A percentile compares a stretch with the other conserved stretches of the same genome.
Evolutionary conservation across 1,139 yeast species (phyloP).

Genomic region (Meyerozyma sp.): DNA sequence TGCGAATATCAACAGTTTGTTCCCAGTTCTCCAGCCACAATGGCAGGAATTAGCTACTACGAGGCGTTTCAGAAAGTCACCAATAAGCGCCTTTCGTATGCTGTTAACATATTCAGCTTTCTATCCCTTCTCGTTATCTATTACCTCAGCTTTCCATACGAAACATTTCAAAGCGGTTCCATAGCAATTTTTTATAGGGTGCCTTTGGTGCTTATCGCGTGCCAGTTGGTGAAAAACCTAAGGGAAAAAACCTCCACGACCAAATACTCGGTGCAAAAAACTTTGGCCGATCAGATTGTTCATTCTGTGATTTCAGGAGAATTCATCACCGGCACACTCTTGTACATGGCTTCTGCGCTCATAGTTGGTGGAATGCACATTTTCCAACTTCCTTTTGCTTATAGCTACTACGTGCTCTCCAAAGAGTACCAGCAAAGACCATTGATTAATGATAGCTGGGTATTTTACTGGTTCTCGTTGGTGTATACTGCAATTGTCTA

Average conservation of each 20-base stretch:
- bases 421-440: constrained; percentile 50
- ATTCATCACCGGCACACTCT: constrained; percentile 28
- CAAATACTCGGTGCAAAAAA: constrained; percentile 45
- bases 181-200: constrained; percentile 20
- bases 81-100: constrained; percentile 30
- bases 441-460: constrained; percentile 56
- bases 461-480: constrained; percentile 41
- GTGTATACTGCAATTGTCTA: constrained; percentile 39
- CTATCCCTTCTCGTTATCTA: constrained; percentile 23
- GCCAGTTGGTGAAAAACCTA: constrained; percentile 39
- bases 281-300: constrained; percentile 42
- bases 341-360: constrained; percentile 35
- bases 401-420: constrained; percentile 32
- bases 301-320: constrained; percentile 41
- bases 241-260: constrained; percentile 50
- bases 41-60: constrained; percentile 17
- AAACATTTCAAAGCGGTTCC: constrained; percentile 24
- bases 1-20: constrained; percentile 1
- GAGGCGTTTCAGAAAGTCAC: constrained; percentile 27
- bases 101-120: constrained; percentile 26
- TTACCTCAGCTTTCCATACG: constrained; percentile 22
- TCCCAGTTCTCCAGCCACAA: background rate
- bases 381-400: constrained; percentile 22
- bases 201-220: constrained; percentile 24
- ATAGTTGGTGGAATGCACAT: constrained; percentile 27